phyloP scores from a whole-genome alignment of 2,329 filamentous ascomycete genomes.

The Pleurostoma richardsiae region DNA sequence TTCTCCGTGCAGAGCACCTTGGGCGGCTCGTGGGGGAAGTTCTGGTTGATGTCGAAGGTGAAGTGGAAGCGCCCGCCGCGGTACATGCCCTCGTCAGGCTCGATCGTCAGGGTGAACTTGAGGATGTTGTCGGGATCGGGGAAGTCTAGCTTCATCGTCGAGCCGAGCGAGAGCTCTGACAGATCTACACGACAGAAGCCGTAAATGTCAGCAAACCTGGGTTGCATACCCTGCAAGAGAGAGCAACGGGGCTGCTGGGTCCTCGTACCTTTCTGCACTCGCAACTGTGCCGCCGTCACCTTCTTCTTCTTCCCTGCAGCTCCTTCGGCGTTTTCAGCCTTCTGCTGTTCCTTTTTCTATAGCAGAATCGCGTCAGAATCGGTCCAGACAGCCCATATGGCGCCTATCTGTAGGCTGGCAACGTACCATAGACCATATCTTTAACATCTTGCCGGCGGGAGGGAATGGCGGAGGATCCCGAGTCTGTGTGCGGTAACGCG shows the following conservation, averaged over 20 bases:
- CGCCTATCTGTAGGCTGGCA: neutral
- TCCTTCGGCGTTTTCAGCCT: conserved; percentile 78
- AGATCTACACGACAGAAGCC: conserved; percentile 52
- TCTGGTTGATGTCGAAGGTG: conserved; percentile 86
- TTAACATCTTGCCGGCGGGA: conserved; percentile 71
- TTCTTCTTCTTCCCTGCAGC: conserved; percentile 90
- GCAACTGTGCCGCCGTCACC: conserved; percentile 90
- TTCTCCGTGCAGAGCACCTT: conserved; percentile 97
- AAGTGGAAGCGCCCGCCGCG: conserved; percentile 84
- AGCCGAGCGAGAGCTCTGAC: conserved; percentile 71
- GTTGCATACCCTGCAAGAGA: conserved; percentile 1
- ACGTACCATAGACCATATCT: conserved; percentile 97
- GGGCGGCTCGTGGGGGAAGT: conserved; percentile 94
- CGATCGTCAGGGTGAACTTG: conserved; percentile 76
- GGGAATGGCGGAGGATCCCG: neutral
- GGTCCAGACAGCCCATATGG: no score
- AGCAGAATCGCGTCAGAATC: conserved; percentile 20
- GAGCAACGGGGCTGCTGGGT: neutral
- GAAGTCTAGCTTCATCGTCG: conserved; percentile 77
- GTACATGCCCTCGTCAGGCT: conserved; percentile 85
- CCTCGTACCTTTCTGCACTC: conserved; percentile 83
- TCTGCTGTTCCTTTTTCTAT: conserved; percentile 94
- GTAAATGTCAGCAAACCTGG: neutral
- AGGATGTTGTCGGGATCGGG: conserved; percentile 81
- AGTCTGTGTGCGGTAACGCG: neutral